Evolutionary conservation across 148 eudicot species (phyloP), one percentile per base, ranked within the genome.

Genomic region (Agrostemma githago): DNA sequence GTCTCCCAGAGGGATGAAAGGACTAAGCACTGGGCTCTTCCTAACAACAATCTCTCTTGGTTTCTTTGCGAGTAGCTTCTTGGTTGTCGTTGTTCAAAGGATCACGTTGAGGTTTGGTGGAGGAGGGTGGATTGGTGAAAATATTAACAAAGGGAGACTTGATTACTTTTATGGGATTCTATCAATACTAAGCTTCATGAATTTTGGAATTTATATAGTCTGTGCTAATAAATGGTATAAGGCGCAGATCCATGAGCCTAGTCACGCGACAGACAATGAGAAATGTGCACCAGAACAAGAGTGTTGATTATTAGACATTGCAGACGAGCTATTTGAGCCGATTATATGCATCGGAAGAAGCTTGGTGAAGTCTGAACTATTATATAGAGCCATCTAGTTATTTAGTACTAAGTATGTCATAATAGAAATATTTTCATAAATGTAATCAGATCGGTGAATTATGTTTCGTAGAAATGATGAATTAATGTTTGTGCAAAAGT

Each of bases 1-100:
- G 53, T 85, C 93, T 19, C 92, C 93, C n/a, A 88, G 79, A 77
- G 83, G 86, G 14, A 89, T 89, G 93, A 91, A 89, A 74, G 85
- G 89, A 0, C 78, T 91, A 85, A 91, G 91, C 88, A 89, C 93
- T 0, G 90, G 90, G 4, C 84, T 91, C 14, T 89, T 89, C 75
- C 79, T 89, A 0, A 82, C 89, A 2, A 87, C 93, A 0, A 57
- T 91, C 8, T 85, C 93, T 0, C 77, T 88, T 8, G 95, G 90
- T 2, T 90, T 86, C 83, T 90, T 88, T 74, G 60, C 87, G 8
- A 90, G 96, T 71, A 88, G 89, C 62, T 74, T 88, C 48, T 74
- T 90, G 79, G 92, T 88, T 17, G 63, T 83, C 2, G 37, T 88
- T 20, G 81, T 88, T 20, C 82, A 77, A 65, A 84, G 42, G n/a